Conservation (phyloP, 495 filamentous ascomycete species). For the Xylaria intraflava region DNA sequence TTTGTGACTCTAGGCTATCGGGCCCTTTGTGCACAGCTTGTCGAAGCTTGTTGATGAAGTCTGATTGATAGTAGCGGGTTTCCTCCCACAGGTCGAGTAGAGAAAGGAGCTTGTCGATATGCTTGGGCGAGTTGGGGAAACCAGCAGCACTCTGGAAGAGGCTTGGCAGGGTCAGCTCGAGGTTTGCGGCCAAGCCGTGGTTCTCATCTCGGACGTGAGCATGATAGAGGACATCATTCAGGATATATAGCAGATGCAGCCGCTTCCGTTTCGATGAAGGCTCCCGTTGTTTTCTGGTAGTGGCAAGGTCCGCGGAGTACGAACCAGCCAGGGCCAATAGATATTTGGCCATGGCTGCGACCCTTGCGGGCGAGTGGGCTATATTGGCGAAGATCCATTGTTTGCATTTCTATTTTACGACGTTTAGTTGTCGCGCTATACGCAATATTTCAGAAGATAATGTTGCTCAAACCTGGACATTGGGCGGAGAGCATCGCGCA, state of each 20-base stretch:
- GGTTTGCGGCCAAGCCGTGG: conserved; percentile 49
- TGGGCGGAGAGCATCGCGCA: conserved; percentile 68
- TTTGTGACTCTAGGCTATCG: conserved; percentile 9
- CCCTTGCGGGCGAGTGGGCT: conserved; percentile 59
- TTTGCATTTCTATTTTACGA: conserved; percentile 68
- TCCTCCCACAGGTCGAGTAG: conserved; percentile 71
- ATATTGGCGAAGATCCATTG: conserved; percentile 72
- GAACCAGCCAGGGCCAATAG: conserved; percentile 61
- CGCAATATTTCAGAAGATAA: conserved; percentile 45
- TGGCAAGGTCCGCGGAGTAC: conserved; percentile 34
- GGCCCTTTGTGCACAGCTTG: conserved; percentile 47
- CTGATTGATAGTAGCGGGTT: conserved; percentile 56
- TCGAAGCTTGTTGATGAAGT: conserved; percentile 54
- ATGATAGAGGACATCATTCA: conserved; percentile 81
- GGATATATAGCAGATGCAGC: conserved; percentile 73
- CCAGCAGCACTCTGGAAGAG: conserved; percentile 57
- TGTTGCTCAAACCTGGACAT: conserved; percentile 90
- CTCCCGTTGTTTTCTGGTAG: conserved; percentile 27
- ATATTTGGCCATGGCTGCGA: conserved; percentile 67
- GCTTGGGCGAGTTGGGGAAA: conserved; percentile 58
- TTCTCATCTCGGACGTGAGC: conserved; percentile 55
- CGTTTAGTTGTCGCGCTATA: conserved; percentile 53
- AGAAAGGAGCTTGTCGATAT: conserved; percentile 56
- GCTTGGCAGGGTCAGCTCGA: conserved; percentile 55
- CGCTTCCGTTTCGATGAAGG: conserved; percentile 61